Evolutionary conservation across 306 rosid species (phyloP).

Genomic region (Nissolia schottii): DNA sequence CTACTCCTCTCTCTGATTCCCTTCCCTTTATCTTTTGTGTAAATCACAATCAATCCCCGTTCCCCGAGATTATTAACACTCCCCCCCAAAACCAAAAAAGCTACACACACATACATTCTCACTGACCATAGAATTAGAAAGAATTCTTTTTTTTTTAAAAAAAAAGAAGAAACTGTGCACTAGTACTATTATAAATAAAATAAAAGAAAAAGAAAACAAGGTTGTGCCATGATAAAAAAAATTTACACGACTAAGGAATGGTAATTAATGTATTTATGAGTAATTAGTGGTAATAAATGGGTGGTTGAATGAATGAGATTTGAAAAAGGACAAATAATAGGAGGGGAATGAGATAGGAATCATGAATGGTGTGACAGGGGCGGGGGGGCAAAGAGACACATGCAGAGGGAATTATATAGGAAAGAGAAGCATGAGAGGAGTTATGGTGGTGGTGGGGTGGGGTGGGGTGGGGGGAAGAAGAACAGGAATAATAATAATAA

Average conservation of each 20-base stretch:
- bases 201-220: background rate
- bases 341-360: background rate
- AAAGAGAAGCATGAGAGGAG: background rate
- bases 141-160: no score
- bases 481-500: background rate
- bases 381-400: background rate
- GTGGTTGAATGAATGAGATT: background rate
- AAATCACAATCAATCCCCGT: conserved; percentile 39
- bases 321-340: background rate
- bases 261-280: background rate
- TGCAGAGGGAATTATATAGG: background rate
- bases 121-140: background rate
- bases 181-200: background rate
- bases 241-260: background rate
- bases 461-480: background rate
- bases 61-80: conserved; percentile 16
- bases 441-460: no score
- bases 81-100: conserved; percentile 25
- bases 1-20: conserved; percentile 1
- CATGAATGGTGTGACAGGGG: background rate
- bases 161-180: background rate
- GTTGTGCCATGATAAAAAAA: no score
- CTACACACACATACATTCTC: background rate
- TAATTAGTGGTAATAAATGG: no score
- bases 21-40: conserved; percentile 31